Conservation (phyloP, 441 rosid genomes). For the Daphne laureola region DNA sequence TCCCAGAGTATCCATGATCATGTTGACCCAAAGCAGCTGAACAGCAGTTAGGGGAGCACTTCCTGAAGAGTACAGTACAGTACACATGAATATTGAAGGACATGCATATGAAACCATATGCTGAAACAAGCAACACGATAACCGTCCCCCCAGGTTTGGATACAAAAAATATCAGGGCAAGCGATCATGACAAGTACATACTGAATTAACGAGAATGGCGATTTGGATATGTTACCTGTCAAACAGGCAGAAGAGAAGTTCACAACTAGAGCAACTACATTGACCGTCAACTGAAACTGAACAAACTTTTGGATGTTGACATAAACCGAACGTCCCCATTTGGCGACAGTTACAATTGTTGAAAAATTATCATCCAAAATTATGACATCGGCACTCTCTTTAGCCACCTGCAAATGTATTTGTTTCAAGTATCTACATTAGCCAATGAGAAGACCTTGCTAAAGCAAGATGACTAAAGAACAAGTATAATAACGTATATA, state of each 20-base stretch:
- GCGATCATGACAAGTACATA: not conserved
- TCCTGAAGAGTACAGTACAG: constrained; percentile 22
- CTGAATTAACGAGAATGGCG: constrained; percentile 4
- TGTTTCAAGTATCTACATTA: too few species aligned
- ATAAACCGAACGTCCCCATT: constrained; percentile 52
- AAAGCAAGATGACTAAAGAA: too few species aligned
- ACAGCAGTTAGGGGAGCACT: constrained; percentile 50
- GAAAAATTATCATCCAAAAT: constrained; percentile 48
- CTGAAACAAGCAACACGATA: too few species aligned
- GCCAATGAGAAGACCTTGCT: too few species aligned
- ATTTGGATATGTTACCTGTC: constrained; percentile 30
- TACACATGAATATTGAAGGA: not conserved
- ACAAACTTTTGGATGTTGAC: constrained; percentile 48
- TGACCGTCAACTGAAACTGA: constrained; percentile 50
- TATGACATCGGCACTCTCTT: constrained; percentile 52
- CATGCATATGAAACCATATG: too few species aligned
- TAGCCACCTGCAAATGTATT: constrained; percentile 41
- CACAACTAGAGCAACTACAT: constrained; percentile 43
- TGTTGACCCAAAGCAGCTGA: constrained; percentile 52
- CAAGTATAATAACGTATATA: too few species aligned
- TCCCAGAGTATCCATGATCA: constrained; percentile 59
- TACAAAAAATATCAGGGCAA: too few species aligned
- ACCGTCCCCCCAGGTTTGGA: too few species aligned
- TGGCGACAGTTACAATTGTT: constrained; percentile 42
- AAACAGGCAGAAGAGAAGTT: constrained; percentile 59